Percentiles rank a stretch among this genome's conserved stretches.
Conservation (phyloP, 352 stramenopile species). For the Globisporangium spiculum region DNA sequence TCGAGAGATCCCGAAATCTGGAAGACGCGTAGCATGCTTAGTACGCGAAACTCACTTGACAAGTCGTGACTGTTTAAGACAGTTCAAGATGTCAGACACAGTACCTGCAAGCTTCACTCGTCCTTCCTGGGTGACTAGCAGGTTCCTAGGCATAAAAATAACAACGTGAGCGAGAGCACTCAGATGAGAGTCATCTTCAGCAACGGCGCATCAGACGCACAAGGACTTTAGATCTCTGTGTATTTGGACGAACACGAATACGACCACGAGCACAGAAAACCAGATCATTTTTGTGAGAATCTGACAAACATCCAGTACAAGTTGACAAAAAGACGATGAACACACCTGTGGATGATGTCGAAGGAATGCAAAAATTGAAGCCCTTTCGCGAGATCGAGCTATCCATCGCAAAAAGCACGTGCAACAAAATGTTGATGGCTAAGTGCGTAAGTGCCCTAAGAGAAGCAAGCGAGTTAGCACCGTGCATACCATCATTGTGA, state of each 20-base stretch:
- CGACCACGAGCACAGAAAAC: neutral
- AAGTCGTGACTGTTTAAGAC: neutral
- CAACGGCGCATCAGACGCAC: constrained; percentile 26
- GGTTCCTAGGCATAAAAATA: constrained; percentile 37
- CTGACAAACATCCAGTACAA: neutral
- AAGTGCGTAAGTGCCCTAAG: neutral
- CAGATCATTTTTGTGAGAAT: neutral
- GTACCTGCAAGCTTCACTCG: constrained; percentile 68
- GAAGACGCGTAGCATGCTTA: neutral
- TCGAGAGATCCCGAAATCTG: constrained; percentile 79
- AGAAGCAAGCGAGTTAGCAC: neutral
- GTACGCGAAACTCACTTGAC: neutral
- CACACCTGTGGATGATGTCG: constrained; percentile 73
- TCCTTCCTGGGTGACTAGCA: constrained; percentile 70
- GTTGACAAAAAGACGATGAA: neutral
- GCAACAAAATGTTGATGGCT: neutral
- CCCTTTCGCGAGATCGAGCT: constrained; percentile 68
- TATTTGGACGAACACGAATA: neutral
- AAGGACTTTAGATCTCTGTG: constrained; percentile 75
- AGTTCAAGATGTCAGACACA: neutral
- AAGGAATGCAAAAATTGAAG: constrained; percentile 81
- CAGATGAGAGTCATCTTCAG: neutral
- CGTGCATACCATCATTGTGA: constrained; percentile 68
- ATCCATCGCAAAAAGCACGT: constrained; percentile 4
- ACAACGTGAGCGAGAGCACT: neutral